These are phyloP conservation scores for Sanghuangporus sanghuang DNA, from an alignment of 1,284 basidiomycete genomes.

Conservation along the genomic window DNA sequence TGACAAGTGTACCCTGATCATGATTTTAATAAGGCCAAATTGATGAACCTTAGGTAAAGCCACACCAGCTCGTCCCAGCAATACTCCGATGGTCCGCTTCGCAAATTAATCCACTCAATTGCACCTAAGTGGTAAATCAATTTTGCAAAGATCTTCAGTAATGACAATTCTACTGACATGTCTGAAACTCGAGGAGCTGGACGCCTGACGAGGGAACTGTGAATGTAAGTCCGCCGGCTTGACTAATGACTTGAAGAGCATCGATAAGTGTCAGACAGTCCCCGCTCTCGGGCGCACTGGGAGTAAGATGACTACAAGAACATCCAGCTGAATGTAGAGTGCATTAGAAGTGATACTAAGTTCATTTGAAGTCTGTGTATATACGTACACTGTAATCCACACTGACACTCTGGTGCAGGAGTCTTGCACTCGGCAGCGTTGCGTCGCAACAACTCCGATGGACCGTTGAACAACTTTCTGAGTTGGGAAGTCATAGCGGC, in stretches of 20 bases:
- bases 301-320: slow-evolving; percentile 9
- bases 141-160: not conserved
- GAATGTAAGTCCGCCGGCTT: slow-evolving; percentile 26
- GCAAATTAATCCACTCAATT: slow-evolving; percentile 23
- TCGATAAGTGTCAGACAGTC: slow-evolving; percentile 22
- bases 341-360: not conserved
- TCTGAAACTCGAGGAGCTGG: slow-evolving; percentile 24
- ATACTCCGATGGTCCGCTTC: slow-evolving; percentile 20
- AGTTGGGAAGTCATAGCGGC: not conserved
- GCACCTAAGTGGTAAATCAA: slow-evolving; percentile 21
- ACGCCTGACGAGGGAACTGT: slow-evolving; percentile 21
- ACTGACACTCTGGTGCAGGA: slow-evolving; percentile 15
- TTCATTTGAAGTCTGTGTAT: not conserved
- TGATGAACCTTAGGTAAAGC: not conserved
- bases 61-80: slow-evolving; percentile 25
- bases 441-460: not conserved
- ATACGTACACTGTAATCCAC: slow-evolving; percentile 22
- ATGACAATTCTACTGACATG: not conserved
- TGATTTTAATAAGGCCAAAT: too few species aligned
- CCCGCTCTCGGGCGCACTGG: slow-evolving; percentile 23
- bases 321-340: slow-evolving; percentile 15
- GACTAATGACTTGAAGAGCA: slow-evolving; percentile 19
- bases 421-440: slow-evolving; percentile 12
- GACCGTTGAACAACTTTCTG: not conserved
- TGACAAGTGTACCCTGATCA: not conserved